These are phyloP conservation scores for Aegilops bicornis DNA, from an alignment of 176 grass and related monocot species.

Conservation along the genomic window DNA sequence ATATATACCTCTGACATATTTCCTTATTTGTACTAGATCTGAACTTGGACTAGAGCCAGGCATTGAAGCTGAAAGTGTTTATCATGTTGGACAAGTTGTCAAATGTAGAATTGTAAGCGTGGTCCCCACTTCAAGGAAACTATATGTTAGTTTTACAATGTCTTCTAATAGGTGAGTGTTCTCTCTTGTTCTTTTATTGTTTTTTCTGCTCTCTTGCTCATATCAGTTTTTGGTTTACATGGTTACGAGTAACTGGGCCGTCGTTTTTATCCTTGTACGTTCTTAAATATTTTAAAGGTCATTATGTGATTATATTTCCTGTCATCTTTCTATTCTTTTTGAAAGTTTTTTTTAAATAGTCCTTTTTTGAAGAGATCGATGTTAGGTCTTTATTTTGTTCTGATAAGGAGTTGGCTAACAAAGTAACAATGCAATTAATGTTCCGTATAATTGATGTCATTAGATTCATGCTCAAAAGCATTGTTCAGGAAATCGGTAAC, in stretches of 20 bases:
- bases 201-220: slow-evolving; percentile 9
- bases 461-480: too few relatives aligned
- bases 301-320: neutral
- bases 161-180: slow-evolving; percentile 67
- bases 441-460: too few relatives aligned
- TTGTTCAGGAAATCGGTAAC: too few relatives aligned
- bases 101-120: slow-evolving; percentile 91
- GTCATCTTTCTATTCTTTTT: slow-evolving; percentile 8
- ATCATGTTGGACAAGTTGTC: slow-evolving; percentile 90
- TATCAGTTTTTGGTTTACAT: neutral
- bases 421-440: too few relatives aligned
- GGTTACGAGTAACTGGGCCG: neutral
- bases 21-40: slow-evolving; percentile 46
- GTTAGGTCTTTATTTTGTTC: neutral
- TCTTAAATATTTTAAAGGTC: neutral
- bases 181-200: slow-evolving; percentile 3
- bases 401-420: too few relatives aligned
- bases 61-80: slow-evolving; percentile 72
- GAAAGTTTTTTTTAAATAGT: neutral
- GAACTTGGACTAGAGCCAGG: slow-evolving; percentile 88
- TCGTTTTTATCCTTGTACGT: neutral
- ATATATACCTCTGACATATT: slow-evolving; percentile 20
- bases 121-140: slow-evolving; percentile 67
- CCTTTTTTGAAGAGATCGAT: neutral
- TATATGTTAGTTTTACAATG: slow-evolving; percentile 75